Percentiles rank a stretch among this genome's conserved stretches.
Evolutionary conservation across 2,329 filamentous ascomycete species (phyloP).

Genomic region (Verticillium albo-atrum): DNA sequence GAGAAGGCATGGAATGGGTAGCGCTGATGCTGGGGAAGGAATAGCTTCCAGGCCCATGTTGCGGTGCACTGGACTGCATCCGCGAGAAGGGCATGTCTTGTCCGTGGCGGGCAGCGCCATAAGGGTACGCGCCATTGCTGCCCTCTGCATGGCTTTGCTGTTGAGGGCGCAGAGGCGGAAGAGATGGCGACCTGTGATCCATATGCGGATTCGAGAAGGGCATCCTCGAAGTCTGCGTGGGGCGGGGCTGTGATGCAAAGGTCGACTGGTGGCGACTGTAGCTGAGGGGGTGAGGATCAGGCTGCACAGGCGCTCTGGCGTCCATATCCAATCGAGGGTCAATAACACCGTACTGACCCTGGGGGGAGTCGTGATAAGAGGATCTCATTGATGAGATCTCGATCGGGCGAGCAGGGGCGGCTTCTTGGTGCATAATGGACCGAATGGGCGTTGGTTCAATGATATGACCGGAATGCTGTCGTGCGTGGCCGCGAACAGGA

Average conservation of each 20-base stretch:
- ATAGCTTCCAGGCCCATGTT: neutral
- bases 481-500: neutral
- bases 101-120: neutral
- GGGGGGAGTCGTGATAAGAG: neutral
- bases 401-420: slow-evolving; percentile 8
- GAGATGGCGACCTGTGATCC: slow-evolving; percentile 9
- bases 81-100: slow-evolving; percentile 9
- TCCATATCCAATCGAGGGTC: neutral
- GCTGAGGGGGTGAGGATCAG: neutral
- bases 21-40: neutral
- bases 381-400: slow-evolving; percentile 9
- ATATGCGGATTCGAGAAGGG: slow-evolving; percentile 11
- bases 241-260: neutral
- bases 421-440: neutral
- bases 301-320: neutral
- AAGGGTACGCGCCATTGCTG: neutral
- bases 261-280: neutral
- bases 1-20: neutral
- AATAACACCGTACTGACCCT: neutral
- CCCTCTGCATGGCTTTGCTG: neutral
- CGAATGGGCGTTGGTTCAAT: neutral
- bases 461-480: neutral
- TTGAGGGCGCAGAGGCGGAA: slow-evolving; percentile 9
- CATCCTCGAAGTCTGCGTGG: slow-evolving; percentile 7
- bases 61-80: slow-evolving; percentile 5